phyloP scores from a whole-genome alignment of 768 basidiomycete species.

The Tylopilus cervinicoccineus region DNA sequence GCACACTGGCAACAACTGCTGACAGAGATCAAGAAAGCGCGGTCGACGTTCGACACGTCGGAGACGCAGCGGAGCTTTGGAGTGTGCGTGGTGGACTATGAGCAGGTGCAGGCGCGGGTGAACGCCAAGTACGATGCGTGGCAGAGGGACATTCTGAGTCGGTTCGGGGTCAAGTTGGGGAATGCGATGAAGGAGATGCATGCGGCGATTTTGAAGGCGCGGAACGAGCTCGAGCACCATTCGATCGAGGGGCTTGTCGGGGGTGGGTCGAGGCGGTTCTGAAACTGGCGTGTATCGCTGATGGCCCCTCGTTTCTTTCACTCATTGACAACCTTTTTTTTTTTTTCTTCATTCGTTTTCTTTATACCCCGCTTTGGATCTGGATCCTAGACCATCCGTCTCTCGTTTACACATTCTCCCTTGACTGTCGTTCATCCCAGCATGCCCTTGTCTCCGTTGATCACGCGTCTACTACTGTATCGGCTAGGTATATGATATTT shows the following conservation, averaged over 20 bases:
- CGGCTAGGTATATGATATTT: constrained; percentile 27
- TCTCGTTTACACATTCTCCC: neutral
- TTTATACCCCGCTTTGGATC: constrained; percentile 18
- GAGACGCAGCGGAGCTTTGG: constrained; percentile 92
- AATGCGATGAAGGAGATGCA: constrained; percentile 98
- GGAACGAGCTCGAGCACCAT: constrained; percentile 94
- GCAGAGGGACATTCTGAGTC: constrained; percentile 91
- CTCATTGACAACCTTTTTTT: neutral
- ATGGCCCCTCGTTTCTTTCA: neutral
- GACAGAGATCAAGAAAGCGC: constrained; percentile 94
- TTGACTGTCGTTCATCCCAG: constrained; percentile 7
- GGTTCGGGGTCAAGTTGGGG: constrained; percentile 91
- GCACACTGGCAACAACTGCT: constrained; percentile 93
- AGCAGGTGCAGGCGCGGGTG: constrained; percentile 95
- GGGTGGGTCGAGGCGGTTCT: constrained; percentile 49
- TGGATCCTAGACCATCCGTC: constrained; percentile 8
- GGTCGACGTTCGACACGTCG: constrained; percentile 94
- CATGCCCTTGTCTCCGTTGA: constrained; percentile 1
- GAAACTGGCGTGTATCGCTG: neutral
- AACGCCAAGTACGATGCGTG: constrained; percentile 98
- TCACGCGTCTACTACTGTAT: constrained; percentile 22
- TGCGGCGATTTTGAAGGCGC: constrained; percentile 84
- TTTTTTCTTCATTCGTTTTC: neutral
- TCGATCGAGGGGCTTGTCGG: constrained; percentile 88
- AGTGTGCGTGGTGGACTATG: constrained; percentile 93